Conservation (phyloP, 2,329 filamentous ascomycete genomes). For the Neospermospora avenae region DNA sequence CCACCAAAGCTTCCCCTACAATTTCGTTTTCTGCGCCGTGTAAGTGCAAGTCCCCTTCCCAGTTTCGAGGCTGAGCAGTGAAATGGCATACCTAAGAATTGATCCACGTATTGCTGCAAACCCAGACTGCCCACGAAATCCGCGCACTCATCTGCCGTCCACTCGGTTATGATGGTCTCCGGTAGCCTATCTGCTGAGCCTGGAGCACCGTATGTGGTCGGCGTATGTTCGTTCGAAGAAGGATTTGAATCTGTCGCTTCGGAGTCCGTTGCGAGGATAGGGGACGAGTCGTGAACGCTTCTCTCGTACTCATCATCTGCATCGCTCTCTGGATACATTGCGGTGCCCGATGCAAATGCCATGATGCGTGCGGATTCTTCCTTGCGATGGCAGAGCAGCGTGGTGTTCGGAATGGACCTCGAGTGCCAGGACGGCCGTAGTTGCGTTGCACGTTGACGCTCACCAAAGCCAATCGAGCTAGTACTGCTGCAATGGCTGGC, state of each 20-base stretch:
- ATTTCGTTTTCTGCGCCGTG: conserved; percentile 78
- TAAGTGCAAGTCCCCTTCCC: conserved; percentile 26
- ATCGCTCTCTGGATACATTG: conserved; percentile 71
- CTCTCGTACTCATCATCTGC: conserved; percentile 82
- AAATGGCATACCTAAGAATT: conserved; percentile 75
- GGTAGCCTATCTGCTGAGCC: conserved; percentile 63
- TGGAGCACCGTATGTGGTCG: conserved; percentile 71
- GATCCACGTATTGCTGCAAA: conserved; percentile 76
- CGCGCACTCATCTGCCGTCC: conserved; percentile 83
- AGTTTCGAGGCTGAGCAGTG: conserved; percentile 5
- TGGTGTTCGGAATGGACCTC: not conserved
- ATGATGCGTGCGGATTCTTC: conserved; percentile 22
- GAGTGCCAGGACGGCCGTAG: no score
- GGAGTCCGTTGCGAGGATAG: conserved; percentile 61
- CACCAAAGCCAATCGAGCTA: conserved; percentile 2
- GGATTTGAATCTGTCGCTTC: conserved; percentile 70
- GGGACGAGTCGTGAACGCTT: conserved; percentile 53
- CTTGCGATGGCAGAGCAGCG: conserved; percentile 1
- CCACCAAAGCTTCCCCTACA: conserved; percentile 84
- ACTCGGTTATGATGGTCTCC: conserved; percentile 73
- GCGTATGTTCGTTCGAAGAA: conserved; percentile 67
- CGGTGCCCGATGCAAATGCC: conserved; percentile 63
- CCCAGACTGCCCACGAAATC: conserved; percentile 82
- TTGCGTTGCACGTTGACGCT: no score
- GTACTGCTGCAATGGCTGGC: not conserved